These are phyloP conservation scores for Penicillium roqueforti DNA, from an alignment of 495 filamentous ascomycete genomes.

Conservation along the genomic window DNA sequence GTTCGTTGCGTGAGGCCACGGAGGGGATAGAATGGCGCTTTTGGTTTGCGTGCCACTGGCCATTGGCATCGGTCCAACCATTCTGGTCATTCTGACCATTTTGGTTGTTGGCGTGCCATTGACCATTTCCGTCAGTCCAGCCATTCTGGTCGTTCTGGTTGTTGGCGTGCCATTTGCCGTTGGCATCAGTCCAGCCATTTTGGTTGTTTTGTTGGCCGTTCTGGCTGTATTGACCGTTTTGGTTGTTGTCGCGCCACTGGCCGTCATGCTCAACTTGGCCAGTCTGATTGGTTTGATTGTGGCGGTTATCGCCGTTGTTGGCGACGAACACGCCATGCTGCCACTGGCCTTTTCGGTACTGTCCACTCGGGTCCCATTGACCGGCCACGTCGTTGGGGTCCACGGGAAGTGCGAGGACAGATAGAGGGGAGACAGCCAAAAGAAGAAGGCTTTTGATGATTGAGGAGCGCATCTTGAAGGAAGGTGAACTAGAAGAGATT, in stretches of 20 bases:
- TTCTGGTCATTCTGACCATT: slow-evolving; percentile 9
- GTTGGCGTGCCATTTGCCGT: slow-evolving; percentile 17
- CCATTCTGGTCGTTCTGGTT: slow-evolving; percentile 12
- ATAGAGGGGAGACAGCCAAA: slow-evolving; percentile 23
- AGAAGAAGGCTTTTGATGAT: slow-evolving; percentile 24
- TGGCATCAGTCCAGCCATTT: slow-evolving; percentile 16
- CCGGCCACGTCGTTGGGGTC: slow-evolving; percentile 23
- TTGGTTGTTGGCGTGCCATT: slow-evolving; percentile 18
- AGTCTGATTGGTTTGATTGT: slow-evolving; percentile 10
- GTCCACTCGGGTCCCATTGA: slow-evolving; percentile 22
- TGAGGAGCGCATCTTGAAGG: slow-evolving; percentile 23
- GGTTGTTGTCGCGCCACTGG: slow-evolving; percentile 11
- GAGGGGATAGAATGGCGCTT: slow-evolving; percentile 14
- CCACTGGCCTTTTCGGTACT: slow-evolving; percentile 26
- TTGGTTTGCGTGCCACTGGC: slow-evolving; percentile 13
- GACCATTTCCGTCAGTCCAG: slow-evolving; percentile 20
- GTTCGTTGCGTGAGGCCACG: no score
- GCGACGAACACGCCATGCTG: slow-evolving; percentile 17
- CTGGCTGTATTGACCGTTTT: slow-evolving; percentile 8
- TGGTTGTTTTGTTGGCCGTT: not conserved
- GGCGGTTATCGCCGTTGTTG: slow-evolving; percentile 8
- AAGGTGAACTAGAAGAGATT: not conserved
- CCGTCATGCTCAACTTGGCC: slow-evolving; percentile 5
- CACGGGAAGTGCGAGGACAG: slow-evolving; percentile 23
- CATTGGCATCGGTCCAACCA: slow-evolving; percentile 16